Conservation (phyloP, 1,284 basidiomycete genomes). For the Microbotryum intermedium region DNA sequence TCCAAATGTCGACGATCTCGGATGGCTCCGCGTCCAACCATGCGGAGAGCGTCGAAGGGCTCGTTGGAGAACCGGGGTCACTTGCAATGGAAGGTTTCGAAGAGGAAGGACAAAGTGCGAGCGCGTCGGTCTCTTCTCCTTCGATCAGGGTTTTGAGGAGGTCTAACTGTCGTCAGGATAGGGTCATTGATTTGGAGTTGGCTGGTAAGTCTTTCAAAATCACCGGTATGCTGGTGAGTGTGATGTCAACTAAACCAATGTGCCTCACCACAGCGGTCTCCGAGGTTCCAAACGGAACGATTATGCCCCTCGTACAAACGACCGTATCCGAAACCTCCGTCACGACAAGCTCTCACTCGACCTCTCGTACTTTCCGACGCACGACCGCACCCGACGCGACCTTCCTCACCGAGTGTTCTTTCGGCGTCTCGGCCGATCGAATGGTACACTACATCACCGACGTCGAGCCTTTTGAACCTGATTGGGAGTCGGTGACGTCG, state of each 20-base stretch:
- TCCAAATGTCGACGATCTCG: slow-evolving; percentile 3
- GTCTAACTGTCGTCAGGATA: slow-evolving; percentile 28
- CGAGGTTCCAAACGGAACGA: not conserved
- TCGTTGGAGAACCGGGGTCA: not conserved
- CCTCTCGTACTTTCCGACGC: slow-evolving; percentile 29
- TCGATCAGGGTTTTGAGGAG: slow-evolving; percentile 40
- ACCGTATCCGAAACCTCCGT: slow-evolving; percentile 15
- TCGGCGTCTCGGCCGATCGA: slow-evolving; percentile 80
- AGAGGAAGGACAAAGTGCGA: not conserved
- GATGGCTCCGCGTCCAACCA: not conserved
- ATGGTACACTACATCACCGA: slow-evolving; percentile 90
- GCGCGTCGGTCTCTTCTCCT: slow-evolving; percentile 5
- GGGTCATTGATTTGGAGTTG: too few species aligned
- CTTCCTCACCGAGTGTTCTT: slow-evolving; percentile 85
- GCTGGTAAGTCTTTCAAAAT: too few species aligned
- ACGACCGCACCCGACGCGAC: slow-evolving; percentile 51
- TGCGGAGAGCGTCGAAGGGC: not conserved
- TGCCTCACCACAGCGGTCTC: not conserved
- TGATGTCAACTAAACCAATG: not conserved
- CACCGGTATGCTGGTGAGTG: too few species aligned
- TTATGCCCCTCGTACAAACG: slow-evolving; percentile 9
- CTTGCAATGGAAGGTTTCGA: not conserved
- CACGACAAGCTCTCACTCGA: slow-evolving; percentile 12
- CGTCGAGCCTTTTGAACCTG: slow-evolving; percentile 85
- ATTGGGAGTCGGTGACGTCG: slow-evolving; percentile 72